Conservation (phyloP, 2,329 filamentous ascomycete species). For the Apiospora rasikravindrae region DNA sequence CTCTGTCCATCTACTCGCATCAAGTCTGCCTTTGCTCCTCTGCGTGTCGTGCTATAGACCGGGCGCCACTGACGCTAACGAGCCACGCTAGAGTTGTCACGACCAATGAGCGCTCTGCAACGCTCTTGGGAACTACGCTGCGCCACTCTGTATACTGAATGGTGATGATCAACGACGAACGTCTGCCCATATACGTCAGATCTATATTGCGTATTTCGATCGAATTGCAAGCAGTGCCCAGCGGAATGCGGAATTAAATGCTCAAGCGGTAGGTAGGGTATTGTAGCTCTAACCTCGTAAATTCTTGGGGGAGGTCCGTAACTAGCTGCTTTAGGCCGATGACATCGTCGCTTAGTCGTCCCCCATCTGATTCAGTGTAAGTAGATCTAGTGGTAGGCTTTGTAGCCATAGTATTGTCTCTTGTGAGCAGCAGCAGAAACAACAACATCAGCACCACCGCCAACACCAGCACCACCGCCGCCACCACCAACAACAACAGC, state of each 20-base stretch:
- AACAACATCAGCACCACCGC: not conserved
- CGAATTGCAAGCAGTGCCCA: not conserved
- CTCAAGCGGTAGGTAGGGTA: not conserved
- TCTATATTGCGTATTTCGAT: not conserved
- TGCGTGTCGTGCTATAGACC: not conserved
- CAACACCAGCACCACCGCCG: not conserved
- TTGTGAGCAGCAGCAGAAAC: not conserved
- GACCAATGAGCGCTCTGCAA: conserved; percentile 10
- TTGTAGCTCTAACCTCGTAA: not conserved
- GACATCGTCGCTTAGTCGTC: not conserved
- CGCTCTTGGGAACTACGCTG: not conserved
- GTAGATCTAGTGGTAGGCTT: not conserved
- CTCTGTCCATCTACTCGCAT: not conserved
- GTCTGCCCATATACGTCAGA: not conserved
- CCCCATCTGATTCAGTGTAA: not conserved
- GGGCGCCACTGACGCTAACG: not conserved
- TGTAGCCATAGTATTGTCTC: not conserved
- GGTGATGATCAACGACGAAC: not conserved
- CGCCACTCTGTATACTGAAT: not conserved
- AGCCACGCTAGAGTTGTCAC: not conserved
- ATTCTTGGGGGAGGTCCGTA: not conserved
- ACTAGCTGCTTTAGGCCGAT: not conserved
- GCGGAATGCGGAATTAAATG: not conserved
- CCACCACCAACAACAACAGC: not conserved
- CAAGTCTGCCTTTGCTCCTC: not conserved